Evolutionary conservation across 192 early-diverging fungal genomes (phyloP), one percentile per base, ranked within the genome.

Genomic region (Entomortierella parvispora): DNA sequence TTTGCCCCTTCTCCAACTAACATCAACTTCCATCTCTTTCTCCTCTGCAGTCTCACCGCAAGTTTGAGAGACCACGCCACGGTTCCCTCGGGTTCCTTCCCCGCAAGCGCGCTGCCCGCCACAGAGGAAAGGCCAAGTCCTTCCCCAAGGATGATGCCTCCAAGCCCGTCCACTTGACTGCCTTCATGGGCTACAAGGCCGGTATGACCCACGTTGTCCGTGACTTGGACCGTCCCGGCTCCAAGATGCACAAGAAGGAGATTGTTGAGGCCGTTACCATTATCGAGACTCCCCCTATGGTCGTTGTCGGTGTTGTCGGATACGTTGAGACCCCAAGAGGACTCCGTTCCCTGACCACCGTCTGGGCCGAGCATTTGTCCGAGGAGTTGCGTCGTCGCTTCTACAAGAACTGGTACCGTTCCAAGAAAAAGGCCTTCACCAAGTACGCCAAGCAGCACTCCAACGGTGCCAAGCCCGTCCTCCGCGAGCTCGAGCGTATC

Each of bases 381-480:
- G 97, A 99, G 70, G 98, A 98, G 83, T 83, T 98, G 62, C 96
- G 92, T 90, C 95, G 98, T 81, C 93, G 98, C 84, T 98, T 99
- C 94, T 99, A 99, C 95, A 96, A 98, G 93, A 99, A 97, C 94
- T 99, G 96, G 95, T 99, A 99, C 92, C 90, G 93, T 82, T 96
- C 96, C 81, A 99, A 99, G 94, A 97, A 97, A 88, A 99, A 99
- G 94, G 98, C 97, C 34, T 99, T 96, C 91, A 99, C 97, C 89
- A 97, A 97, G 89, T 98, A 98, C 88, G 91, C 95, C 80, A 90
- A 94, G 89, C 98, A 98, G 89, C 94, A 97, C 88, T 85, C 95
- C 56, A 90, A 94, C 28, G 93, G 90, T 68, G 92, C 85, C 80
- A 92, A 92, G 89, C 90, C 94, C 75, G 92, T 99, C 74, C 83